Percentiles rank a stretch among this genome's conserved stretches.
phyloP scores from a whole-genome alignment of 2,329 filamentous ascomycete genomes.

The Pseudocercospora cruenta region DNA sequence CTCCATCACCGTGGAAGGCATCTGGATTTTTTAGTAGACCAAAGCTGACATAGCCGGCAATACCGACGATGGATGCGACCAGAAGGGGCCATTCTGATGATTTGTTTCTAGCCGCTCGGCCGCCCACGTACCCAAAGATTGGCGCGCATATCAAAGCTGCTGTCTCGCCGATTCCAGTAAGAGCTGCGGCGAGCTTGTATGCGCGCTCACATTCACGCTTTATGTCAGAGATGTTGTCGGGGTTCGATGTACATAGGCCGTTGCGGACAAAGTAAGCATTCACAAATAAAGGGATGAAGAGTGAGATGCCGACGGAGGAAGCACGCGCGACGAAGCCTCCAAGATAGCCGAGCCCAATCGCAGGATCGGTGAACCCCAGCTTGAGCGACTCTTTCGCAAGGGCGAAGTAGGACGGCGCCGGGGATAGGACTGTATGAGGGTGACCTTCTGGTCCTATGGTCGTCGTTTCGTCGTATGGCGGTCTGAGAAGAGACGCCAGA shows the following conservation, averaged over 20 bases:
- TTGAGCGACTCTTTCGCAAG: constrained; percentile 47
- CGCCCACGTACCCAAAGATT: constrained; percentile 83
- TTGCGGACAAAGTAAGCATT: constrained; percentile 86
- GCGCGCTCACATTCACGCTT: constrained; percentile 84
- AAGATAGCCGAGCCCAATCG: constrained; percentile 85
- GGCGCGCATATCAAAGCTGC: constrained; percentile 84
- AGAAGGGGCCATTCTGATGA: constrained; percentile 70
- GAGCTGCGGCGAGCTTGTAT: constrained; percentile 82
- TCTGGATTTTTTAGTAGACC: constrained; percentile 78
- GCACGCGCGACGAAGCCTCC: constrained; percentile 94
- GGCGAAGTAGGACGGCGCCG: constrained; percentile 59
- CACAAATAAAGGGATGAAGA: constrained; percentile 91
- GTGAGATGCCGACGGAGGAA: constrained; percentile 89
- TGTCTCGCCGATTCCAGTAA: constrained; percentile 88
- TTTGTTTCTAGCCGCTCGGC: constrained; percentile 57
- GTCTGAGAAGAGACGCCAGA: constrained; percentile 53
- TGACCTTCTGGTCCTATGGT: constrained; percentile 30
- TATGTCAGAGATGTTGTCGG: constrained; percentile 60
- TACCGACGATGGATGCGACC: constrained; percentile 70
- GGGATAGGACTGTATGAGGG: constrained; percentile 37
- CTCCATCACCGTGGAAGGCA: constrained; percentile 66
- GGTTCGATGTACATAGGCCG: constrained; percentile 70
- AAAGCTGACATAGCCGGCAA: constrained; percentile 77
- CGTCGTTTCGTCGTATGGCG: constrained; percentile 37
- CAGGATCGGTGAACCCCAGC: constrained; percentile 73